Base-by-base conservation (phyloP, 805 yeast species). In the Scheffersomyces spartinae region DNA sequence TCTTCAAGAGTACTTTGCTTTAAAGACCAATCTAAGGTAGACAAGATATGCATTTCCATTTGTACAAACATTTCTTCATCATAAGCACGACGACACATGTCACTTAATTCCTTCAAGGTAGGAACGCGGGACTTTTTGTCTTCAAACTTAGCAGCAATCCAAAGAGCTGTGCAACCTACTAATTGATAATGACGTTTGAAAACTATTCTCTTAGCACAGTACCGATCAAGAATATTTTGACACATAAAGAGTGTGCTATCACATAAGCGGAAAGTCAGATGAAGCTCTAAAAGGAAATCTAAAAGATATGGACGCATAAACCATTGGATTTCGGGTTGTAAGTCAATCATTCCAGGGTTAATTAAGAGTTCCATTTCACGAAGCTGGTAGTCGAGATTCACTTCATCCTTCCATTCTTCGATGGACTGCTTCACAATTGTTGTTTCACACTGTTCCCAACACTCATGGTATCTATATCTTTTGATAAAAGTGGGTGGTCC, bases 11-110 rank as follows among this genome's bases (percentile, higher is more conserved):
- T 56, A 3, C 70, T 65, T 34, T 61, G 66, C 18, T 65, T 60
- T 25, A 60, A 42, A 26, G 45, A 46, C 94, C 83, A 83, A 35
- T 70, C 75, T 41, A 85, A 64, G 4, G 80, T 80, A 35, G 67
- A 62, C 44, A 76, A 59, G 30, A 77, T 72, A 43, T 80, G 88
- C 39, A 70, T 58, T 49, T 80, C 93, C 88, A 79, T 81, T 49
- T 79, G 86, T 26, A 64, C 52, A 39, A 71, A 73, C 68, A 72
- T 62, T 10, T 65, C 62, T 36, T 64, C 72, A 33, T 70, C 71
- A 38, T 69, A 71, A 10, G 72, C 74, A 38, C 62, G 64, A 23
- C 75, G 57, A 35, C 75, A 70, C 74, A 71, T 68, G 29, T 62
- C 47, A 7, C 67, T 51, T 34, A 71, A 49, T 38, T 71, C 77